phyloP scores from a whole-genome alignment of 768 basidiomycete genomes.

The Tulasnella sp. region DNA sequence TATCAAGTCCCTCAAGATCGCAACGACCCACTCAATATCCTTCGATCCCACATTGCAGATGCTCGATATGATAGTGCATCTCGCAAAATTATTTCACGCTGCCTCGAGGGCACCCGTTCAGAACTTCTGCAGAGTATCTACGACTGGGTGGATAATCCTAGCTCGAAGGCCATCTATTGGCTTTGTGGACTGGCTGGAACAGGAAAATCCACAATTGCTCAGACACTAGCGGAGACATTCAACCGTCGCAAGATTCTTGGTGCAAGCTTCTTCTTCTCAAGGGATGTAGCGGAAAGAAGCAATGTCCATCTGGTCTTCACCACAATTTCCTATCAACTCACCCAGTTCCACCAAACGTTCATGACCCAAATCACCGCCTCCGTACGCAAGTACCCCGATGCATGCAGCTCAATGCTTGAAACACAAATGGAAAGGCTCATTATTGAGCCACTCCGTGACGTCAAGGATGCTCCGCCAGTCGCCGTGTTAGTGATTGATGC shows the following conservation, averaged over 20 bases:
- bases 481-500: constrained; percentile 29
- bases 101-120: constrained; percentile 2
- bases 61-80: constrained; percentile 6
- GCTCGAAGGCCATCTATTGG: constrained; percentile 21
- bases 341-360: constrained; percentile 16
- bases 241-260: constrained; percentile 23
- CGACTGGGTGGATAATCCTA: constrained; percentile 1
- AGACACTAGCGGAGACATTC: constrained; percentile 24
- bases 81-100: neutral
- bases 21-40: neutral
- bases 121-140: neutral
- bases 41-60: neutral
- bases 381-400: constrained; percentile 6
- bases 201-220: constrained; percentile 32
- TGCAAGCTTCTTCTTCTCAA: constrained; percentile 27
- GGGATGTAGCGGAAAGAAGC: constrained; percentile 18
- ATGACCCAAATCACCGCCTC: constrained; percentile 6
- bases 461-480: neutral
- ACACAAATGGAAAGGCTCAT: constrained; percentile 19
- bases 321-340: constrained; percentile 27
- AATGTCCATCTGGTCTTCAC: constrained; percentile 22
- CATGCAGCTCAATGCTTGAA: constrained; percentile 15
- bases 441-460: constrained; percentile 3
- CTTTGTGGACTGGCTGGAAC: constrained; percentile 28
- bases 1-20: neutral